Evolutionary conservation across 2,329 filamentous ascomycete species (phyloP), one percentile per base, ranked within the genome.

Genomic region (Phaeosphaeriaceae sp.): DNA sequence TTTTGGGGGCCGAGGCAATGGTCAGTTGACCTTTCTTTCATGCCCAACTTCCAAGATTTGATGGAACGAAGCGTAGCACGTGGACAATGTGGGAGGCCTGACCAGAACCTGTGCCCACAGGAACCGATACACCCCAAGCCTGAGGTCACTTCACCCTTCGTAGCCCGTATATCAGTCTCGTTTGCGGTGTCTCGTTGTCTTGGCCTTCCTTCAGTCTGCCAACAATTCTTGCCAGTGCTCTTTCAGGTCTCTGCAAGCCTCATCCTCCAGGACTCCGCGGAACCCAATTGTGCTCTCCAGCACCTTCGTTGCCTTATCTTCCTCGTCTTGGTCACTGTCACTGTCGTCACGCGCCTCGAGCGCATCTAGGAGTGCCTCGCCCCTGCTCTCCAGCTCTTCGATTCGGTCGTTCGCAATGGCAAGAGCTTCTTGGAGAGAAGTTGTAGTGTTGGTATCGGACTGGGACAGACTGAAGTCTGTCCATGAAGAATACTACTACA

Each of bases 381-480:
- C 61, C 13, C 24, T 62, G 1, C 1, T 25, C 51, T 67, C 65
- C n/a, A 69, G 46, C 42, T 69, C 62, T 20, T 60, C 59, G 21
- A 68, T 62, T 2, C 62, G 54, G 27, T 65, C 57, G 13, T 25
- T 48, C 2, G 67, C 60, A 7, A 53, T 6, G 2, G 57, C 57
- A 1, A 68, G 55, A 5, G 63, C 65, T 25, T 68, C 63, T 9
- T 55, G 42, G 1, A 69, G 53, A 2, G 51, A 24, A 10, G 49
- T 20, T 22, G 62, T 54, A 7, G 45, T 59, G n/a, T 52, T 31
- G n/a, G 44, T 25, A 4, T 53, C 27, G 7, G 50, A 22, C 4
- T 31, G 31, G 7, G 33, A 25, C 17, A 25, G 42, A 25, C 44
- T 49, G 1, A 42, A 22, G 6, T 21, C 55, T 15, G 25, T 41